Percentiles rank a stretch among this genome's conserved stretches.
Evolutionary conservation across 2,329 filamentous ascomycete genomes (phyloP).

Genomic region (Leptographium procerum): DNA sequence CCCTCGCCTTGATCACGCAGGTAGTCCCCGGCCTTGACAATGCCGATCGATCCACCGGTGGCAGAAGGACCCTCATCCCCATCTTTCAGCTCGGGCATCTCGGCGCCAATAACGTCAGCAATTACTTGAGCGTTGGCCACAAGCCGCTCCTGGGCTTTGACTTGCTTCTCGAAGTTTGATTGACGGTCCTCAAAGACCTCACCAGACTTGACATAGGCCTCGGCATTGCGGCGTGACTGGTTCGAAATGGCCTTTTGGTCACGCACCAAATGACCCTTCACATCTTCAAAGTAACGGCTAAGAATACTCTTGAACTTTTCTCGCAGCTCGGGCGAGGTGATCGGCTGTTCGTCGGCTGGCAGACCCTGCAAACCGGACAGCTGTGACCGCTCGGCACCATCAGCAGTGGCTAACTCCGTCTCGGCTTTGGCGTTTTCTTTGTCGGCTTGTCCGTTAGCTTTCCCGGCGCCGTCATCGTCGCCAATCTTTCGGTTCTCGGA

Average conservation of each 20-base stretch:
- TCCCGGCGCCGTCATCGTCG: slow-evolving; percentile 59
- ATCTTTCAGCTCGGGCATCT: slow-evolving; percentile 90
- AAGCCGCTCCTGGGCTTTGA: slow-evolving; percentile 85
- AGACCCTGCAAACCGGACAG: not conserved
- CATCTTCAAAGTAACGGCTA: slow-evolving; percentile 81
- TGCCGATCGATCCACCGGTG: slow-evolving; percentile 69
- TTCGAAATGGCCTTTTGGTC: slow-evolving; percentile 81
- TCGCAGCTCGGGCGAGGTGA: slow-evolving; percentile 66
- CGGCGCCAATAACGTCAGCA: slow-evolving; percentile 74
- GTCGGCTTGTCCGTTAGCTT: slow-evolving; percentile 19
- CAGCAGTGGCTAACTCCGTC: slow-evolving; percentile 31
- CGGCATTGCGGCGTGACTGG: slow-evolving; percentile 88
- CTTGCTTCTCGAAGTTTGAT: slow-evolving; percentile 85
- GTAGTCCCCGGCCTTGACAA: slow-evolving; percentile 91
- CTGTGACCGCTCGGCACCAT: slow-evolving; percentile 13
- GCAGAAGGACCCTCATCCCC: slow-evolving; percentile 57
- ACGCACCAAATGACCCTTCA: slow-evolving; percentile 77
- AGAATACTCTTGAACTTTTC: slow-evolving; percentile 80
- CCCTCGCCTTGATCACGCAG: slow-evolving; percentile 81
- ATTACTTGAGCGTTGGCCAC: slow-evolving; percentile 82
- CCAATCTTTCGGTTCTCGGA: slow-evolving; percentile 78
- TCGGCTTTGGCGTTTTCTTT: slow-evolving; percentile 22
- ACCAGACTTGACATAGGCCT: slow-evolving; percentile 96
- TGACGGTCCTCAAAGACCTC: slow-evolving; percentile 98
- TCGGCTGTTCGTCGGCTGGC: slow-evolving; percentile 36